Conservation (phyloP, 768 basidiomycete species). For the Sarcodon aspratus region DNA sequence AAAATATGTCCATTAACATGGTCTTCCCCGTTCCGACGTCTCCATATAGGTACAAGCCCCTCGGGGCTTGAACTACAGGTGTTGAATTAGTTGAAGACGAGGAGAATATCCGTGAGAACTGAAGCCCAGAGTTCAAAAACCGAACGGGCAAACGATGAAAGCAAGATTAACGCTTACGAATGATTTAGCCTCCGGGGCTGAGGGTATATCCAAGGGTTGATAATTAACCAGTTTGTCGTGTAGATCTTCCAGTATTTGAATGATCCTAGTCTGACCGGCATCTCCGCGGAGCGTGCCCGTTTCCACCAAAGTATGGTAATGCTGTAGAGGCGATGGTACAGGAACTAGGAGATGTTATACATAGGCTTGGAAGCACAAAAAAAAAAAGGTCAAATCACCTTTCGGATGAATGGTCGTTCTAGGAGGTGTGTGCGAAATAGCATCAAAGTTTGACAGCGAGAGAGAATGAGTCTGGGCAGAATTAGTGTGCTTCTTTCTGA, state of each 20-base stretch:
- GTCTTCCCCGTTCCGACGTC: constrained; percentile 97
- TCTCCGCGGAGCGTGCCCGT: constrained; percentile 57
- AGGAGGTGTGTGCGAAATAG: too few species aligned
- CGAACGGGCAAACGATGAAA: not conserved
- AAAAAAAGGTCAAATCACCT: too few species aligned
- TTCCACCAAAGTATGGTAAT: constrained; percentile 37
- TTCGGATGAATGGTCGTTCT: too few species aligned
- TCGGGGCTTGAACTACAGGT: constrained; percentile 39
- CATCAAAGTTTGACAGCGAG: too few species aligned
- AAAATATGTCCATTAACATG: constrained; percentile 99
- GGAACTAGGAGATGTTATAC: not conserved
- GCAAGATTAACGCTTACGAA: constrained; percentile 16
- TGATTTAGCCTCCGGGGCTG: constrained; percentile 18
- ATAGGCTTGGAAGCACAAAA: too few species aligned
- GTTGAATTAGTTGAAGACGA: not conserved
- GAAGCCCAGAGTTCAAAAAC: not conserved
- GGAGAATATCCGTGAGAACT: not conserved
- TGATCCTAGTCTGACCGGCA: constrained; percentile 74
- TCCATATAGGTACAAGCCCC: constrained; percentile 90
- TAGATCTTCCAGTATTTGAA: constrained; percentile 70
- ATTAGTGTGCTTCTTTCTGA: too few species aligned
- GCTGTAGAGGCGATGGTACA: constrained; percentile 16
- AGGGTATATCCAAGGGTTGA: constrained; percentile 53
- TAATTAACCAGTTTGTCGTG: constrained; percentile 64
- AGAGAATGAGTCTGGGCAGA: too few species aligned